Percentiles rank a stretch among this genome's conserved stretches.
phyloP scores from a whole-genome alignment of 2,329 filamentous ascomycete species.

The Penicillium brevicompactum region DNA sequence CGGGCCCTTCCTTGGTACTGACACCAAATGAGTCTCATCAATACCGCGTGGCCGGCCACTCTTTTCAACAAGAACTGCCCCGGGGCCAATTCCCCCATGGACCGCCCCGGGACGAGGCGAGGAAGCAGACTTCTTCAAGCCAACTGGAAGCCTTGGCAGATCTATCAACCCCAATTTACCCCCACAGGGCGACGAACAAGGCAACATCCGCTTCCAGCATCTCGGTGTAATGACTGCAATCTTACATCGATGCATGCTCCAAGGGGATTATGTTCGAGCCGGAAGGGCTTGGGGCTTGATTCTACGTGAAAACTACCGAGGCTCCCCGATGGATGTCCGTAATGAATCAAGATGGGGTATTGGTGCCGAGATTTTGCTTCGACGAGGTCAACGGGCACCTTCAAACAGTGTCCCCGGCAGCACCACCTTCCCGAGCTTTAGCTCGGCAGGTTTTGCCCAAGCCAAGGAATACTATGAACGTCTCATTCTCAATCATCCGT shows the following conservation, averaged over 20 bases:
- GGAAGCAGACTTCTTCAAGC: conserved; percentile 12
- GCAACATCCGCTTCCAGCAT: conserved; percentile 54
- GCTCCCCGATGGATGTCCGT: conserved; percentile 67
- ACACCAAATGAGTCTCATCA: conserved; percentile 46
- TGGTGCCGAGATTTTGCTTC: conserved; percentile 80
- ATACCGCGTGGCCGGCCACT: conserved; percentile 45
- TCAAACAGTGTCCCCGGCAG: background rate
- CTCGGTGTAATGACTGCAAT: conserved; percentile 68
- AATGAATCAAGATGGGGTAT: conserved; percentile 75
- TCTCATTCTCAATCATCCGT: conserved; percentile 75
- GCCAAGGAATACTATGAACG: conserved; percentile 73
- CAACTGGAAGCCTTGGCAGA: conserved; percentile 30
- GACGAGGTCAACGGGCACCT: conserved; percentile 42
- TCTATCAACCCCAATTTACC: conserved; percentile 38
- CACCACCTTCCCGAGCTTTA: conserved; percentile 35
- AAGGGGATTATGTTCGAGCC: conserved; percentile 71
- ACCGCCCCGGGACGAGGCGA: conserved; percentile 17
- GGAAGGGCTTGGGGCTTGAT: conserved; percentile 75
- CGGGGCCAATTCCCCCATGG: conserved; percentile 46
- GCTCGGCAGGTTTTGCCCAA: conserved; percentile 55
- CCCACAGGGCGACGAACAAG: conserved; percentile 35
- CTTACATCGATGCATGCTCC: conserved; percentile 71
- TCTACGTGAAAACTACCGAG: conserved; percentile 61
- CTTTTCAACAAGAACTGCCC: conserved; percentile 41
- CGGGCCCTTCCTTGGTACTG: conserved; percentile 30